Evolutionary conservation across 768 basidiomycete genomes (phyloP), one percentile per base, ranked within the genome.

Genomic region (Rhizopogon vesiculosus): DNA sequence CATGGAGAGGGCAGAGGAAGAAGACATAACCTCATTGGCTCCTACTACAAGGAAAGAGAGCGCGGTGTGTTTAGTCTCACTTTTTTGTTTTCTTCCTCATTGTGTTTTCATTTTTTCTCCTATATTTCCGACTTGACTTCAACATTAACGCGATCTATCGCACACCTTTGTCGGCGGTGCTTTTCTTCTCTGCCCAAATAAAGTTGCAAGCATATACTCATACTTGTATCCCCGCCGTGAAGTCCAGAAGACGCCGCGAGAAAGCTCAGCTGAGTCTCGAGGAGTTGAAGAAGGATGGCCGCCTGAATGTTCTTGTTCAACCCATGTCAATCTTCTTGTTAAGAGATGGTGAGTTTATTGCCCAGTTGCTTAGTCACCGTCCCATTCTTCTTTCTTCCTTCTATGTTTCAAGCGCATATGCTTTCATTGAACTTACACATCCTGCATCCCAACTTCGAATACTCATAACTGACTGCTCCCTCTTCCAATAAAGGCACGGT

Each of bases 261-360:
- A 60, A 58, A 44, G 49, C 59, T 18, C 53, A 60, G 12, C 9
- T 51, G 38, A 38, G 19, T 28, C 49, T 60, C 5, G 53, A 70
- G 25, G 71, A 73, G 18, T 70, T 81, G 18, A 79, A 77, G 59
- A 77, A 77, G 57, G 83, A 79, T 12, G 81, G 84, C 25, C 76
- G 85, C 51, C 78, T 87, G 12, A 72, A 78, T 38, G 82, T 89
- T 19, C 76, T 79, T 54, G 73, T 86, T 41, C 71, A 79, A 35
- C 84, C 87, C 3, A 76, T 89, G 72, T 87, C 77, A 62, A 78
- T 89, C 55, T 88, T 88, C 71, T 74, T 89, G 7, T 75, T 83
- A 59, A 76, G 83, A 56, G 81, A 87, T 63, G 87, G 87, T 79
- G 63, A 51, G 71, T 66, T 19, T 7, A 19, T 35, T 19, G 0